Base-by-base conservation (phyloP, 305 asterid genomes). In the Andrographis paniculata region DNA sequence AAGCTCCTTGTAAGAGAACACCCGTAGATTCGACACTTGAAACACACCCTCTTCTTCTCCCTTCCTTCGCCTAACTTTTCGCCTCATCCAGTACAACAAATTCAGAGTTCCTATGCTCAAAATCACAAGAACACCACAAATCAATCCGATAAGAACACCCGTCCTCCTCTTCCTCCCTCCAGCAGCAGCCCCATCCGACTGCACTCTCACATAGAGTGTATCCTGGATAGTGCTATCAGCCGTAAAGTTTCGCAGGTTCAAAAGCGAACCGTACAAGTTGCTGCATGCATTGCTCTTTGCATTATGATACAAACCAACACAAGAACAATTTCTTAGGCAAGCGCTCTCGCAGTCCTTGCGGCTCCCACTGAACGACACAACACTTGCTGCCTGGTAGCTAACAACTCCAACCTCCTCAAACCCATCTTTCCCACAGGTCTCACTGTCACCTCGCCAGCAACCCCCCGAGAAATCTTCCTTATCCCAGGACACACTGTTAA, bases 1-100 rank as follows among this genome's bases (percentile, higher is more conserved):
- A 47, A 82, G 91, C 67, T 81, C 94, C 45, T 77, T 85, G 62
- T 78, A 77, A 17, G 91, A 68, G 40, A 76, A 85, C 20, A 81
- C 76, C 59, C 71, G 76, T 53, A 81, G 56, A 70, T 78, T 84
- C 33, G 69, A 71, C 4, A 78, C 82, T 9, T 73, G 84, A 52
- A 72, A 76, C 20, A 58, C 69, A 17, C 67, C 43, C 52, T 64
- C 79, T 22, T 78, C 77, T 37, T 67, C 77, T 31, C 60, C 68
- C 39, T 48, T 56, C 41, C 71, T 59, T 62, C 45, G 68, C 54
- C 45, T 61, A 35, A 59, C 45, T 51, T 48, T 66, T 45, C 64
- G 59, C 72, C 70, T 70, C 71, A 74, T 52, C 52, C 65, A 41
- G 49, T 53, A 63, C 43, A 71, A 52, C 53, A 84, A 53, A 17